These are phyloP conservation scores for Paramyrothecium sp. DNA, from an alignment of 2,329 filamentous ascomycete genomes.

Conservation along the genomic window DNA sequence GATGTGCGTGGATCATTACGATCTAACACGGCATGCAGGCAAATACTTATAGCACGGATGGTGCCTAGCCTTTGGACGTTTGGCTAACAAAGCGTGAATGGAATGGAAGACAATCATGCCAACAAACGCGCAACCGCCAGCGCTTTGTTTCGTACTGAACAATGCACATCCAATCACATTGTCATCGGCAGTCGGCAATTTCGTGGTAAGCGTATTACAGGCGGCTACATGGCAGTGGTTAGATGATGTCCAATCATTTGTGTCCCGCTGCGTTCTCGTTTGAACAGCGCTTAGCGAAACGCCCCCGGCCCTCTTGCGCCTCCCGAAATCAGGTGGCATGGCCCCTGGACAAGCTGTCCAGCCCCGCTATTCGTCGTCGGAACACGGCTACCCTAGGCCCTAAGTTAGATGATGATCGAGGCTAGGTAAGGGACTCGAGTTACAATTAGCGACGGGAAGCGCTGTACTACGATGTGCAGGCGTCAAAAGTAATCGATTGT, in stretches of 20 bases:
- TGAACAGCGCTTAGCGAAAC: conserved; percentile 21
- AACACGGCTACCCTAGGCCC: too few species aligned
- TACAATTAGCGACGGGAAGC: too few species aligned
- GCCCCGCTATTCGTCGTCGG: too few species aligned
- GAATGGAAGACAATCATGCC: not conserved
- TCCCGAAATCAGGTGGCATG: too few species aligned
- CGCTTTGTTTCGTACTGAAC: not conserved
- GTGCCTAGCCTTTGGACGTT: not conserved
- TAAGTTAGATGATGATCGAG: too few species aligned
- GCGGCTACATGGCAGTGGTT: conserved; percentile 8
- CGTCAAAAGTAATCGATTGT: too few species aligned
- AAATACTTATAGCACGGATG: not conserved
- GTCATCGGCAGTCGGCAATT: conserved; percentile 2
- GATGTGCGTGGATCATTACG: not conserved
- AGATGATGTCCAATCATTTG: conserved; percentile 16
- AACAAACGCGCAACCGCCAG: conserved; percentile 2
- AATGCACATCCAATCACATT: conserved; percentile 14
- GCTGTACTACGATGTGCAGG: too few species aligned
- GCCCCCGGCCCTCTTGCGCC: not conserved
- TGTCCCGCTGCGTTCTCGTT: conserved; percentile 9
- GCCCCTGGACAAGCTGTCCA: too few species aligned
- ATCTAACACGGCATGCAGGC: not conserved
- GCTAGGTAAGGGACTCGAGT: too few species aligned
- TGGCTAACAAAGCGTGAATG: conserved; percentile 4
- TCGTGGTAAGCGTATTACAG: conserved; percentile 6